A percentile compares a stretch with the other conserved stretches of the same genome.
Evolutionary conservation across 805 yeast genomes (phyloP).

Genomic region (Zygosaccharomyces pseudorouxii): DNA sequence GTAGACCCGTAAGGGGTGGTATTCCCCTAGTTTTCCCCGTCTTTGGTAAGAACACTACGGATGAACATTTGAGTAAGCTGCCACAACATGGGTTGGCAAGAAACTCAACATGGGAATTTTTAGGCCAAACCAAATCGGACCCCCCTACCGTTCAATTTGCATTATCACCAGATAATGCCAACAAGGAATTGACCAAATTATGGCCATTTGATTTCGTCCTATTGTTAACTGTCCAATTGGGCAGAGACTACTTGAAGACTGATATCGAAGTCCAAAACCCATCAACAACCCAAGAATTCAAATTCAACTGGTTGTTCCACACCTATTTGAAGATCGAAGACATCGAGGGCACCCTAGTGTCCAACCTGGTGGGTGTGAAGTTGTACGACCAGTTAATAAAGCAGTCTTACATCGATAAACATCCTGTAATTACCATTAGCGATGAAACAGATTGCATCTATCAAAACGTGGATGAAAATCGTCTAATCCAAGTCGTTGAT

Average conservation of each 20-base stretch:
- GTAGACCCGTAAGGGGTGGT: slow-evolving; percentile 95
- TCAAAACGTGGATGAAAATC: slow-evolving; percentile 50
- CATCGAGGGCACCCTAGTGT: slow-evolving; percentile 69
- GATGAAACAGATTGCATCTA: slow-evolving; percentile 87
- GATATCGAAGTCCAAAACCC: slow-evolving; percentile 71
- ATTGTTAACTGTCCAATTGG: slow-evolving; percentile 61
- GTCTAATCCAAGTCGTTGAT: slow-evolving; percentile 62
- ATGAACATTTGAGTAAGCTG: slow-evolving; percentile 55
- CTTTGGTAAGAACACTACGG: slow-evolving; percentile 66
- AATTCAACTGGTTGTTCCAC: slow-evolving; percentile 93
- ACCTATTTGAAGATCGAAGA: slow-evolving; percentile 76
- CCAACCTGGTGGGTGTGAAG: slow-evolving; percentile 67
- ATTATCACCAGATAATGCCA: slow-evolving; percentile 77
- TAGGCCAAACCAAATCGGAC: slow-evolving; percentile 70
- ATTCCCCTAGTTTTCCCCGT: slow-evolving; percentile 95
- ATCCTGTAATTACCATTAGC: slow-evolving; percentile 67
- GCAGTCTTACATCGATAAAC: slow-evolving; percentile 58
- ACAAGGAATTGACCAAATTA: slow-evolving; percentile 58
- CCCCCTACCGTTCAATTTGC: slow-evolving; percentile 88
- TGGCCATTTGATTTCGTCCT: slow-evolving; percentile 70
- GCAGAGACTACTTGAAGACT: slow-evolving; percentile 56
- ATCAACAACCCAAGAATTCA: slow-evolving; percentile 51
- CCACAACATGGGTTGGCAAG: slow-evolving; percentile 98
- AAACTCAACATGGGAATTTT: slow-evolving; percentile 84
- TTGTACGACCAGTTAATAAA: slow-evolving; percentile 74